Evolutionary conservation across 495 filamentous ascomycete species (phyloP), one percentile per base, ranked within the genome.

Genomic region (Penicillium roqueforti): DNA sequence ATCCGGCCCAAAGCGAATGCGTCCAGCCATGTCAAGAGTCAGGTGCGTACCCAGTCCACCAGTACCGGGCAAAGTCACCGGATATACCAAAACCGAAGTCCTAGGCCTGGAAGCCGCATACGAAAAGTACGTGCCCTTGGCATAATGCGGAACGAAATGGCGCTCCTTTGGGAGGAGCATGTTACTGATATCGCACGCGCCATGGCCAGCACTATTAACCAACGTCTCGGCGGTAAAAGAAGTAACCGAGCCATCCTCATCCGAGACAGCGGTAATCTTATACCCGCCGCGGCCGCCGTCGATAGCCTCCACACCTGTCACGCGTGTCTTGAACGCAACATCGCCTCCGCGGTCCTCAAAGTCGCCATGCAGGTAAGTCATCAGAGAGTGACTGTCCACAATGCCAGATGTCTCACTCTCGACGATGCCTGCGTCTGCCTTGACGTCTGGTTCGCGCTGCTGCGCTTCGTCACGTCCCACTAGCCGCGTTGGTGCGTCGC

Each of bases 61-160:
- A 36, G 84, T 80, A 11, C 92, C 91, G 0, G 88, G 87, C 8
- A 86, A 68, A 0, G 91, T 89, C 0, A 85, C 89, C 2, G 93
- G 93, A 64, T 98, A 98, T 19, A 98, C 72, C 3, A 97, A 81
- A 1, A 87, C 92, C 7, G 67, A 72, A 2, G 95, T 86, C 13
- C 73, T 76, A 5, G 90, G 92, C 0, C 57, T 60, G 3, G 85
- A 80, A 0, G 82, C 71, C 3, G 78, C 68, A 72, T 96, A 96
- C 29, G 88, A 89, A 74, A 92, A 97, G 74, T 98, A 98, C 10
- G 89, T 91, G 0, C 93, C 93, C 73, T 97, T 98, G 25, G 92
- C 93, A 71, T 87, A 98, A 69, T 81, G 87, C 3, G 89, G 80
- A 11, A 69, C 80, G 14, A 74, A 68, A 46, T 84, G 83, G 0